Evolutionary conservation across 257 asterid species (phyloP).

Genomic region (Capsicum chinense): DNA sequence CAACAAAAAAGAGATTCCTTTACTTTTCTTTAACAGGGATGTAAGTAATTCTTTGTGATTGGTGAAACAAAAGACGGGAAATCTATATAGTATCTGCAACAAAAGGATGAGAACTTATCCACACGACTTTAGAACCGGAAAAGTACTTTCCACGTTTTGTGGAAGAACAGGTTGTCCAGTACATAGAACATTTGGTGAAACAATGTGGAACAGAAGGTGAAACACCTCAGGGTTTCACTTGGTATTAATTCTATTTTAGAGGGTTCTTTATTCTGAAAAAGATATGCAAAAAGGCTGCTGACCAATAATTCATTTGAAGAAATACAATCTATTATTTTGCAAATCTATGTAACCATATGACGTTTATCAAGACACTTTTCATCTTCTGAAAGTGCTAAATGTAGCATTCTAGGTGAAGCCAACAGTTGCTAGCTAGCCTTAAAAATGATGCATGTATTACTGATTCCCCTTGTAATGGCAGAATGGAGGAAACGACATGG

Average conservation of each 20-base stretch:
- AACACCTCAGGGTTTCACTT: not conserved
- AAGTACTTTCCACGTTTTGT: conserved; percentile 1
- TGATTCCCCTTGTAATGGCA: not conserved
- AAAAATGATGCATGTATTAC: not conserved
- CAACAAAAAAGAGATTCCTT: not conserved
- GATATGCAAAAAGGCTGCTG: not conserved
- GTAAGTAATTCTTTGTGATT: not conserved
- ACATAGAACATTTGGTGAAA: not conserved
- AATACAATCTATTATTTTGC: not conserved
- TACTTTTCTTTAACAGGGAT: not conserved
- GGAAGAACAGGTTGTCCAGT: not conserved
- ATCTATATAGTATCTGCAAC: not conserved
- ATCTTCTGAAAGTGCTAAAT: not conserved
- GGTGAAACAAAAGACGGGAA: not conserved
- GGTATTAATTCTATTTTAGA: not conserved
- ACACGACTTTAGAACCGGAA: not conserved
- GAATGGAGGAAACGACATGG: not conserved
- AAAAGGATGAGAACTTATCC: not conserved
- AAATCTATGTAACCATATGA: not conserved
- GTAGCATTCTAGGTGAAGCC: not conserved
- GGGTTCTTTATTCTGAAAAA: not conserved
- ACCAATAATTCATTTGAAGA: not conserved
- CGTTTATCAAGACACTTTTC: not conserved
- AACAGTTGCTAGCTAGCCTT: conserved; percentile 21
- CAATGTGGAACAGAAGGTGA: not conserved